Base-by-base conservation (phyloP, 345 rosid genomes). In the Populus pruinosa region DNA sequence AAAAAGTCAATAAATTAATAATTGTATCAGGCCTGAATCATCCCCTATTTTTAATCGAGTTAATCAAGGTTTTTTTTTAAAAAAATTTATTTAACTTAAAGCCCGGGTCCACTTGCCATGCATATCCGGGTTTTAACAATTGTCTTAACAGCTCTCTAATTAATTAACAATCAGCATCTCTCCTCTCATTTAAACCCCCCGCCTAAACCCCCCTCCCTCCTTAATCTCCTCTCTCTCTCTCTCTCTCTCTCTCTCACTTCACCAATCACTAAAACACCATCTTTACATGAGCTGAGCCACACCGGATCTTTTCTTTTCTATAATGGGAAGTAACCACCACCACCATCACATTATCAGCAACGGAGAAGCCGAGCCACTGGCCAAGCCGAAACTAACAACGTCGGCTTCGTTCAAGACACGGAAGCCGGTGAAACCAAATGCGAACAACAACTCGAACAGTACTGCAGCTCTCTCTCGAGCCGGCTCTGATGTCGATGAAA, bases 351-450 rank as follows among this genome's bases (percentile, higher is more conserved):
- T 65, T 67, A 71, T 71, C 62, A 41, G 72, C 87, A 80, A 80
- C 83, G 87, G 86, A 72, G 86, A 85, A 6, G 74, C 74, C 13
- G 80, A 76, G 77, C 67, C 27, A 59, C 7, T 14, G 11, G 20
- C 71, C 44, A 75, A 50, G 70, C 67, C 78, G 21, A n/a, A 56
- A 59, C 79, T 82, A 47, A 71, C 68, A 65, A 73, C 86, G 4
- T 80, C 89, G 44, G 87, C 79, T 61, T 85, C 91, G 10, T 82
- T 85, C 81, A 86, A 82, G 81, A 56, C 87, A 21, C 84, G 89
- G 39, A 87, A 81, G 80, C 44, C 75, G 64, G 29, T 3, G 18
- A 88, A 86, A 79, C 74, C 78, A 17, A 69, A 49, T 79, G 44
- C 29, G 5, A 59, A 39, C 35, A 61, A 70, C 67, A 43, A 72